phyloP scores from a whole-genome alignment of 345 rosid species.

The Eucalyptus viminalis region DNA sequence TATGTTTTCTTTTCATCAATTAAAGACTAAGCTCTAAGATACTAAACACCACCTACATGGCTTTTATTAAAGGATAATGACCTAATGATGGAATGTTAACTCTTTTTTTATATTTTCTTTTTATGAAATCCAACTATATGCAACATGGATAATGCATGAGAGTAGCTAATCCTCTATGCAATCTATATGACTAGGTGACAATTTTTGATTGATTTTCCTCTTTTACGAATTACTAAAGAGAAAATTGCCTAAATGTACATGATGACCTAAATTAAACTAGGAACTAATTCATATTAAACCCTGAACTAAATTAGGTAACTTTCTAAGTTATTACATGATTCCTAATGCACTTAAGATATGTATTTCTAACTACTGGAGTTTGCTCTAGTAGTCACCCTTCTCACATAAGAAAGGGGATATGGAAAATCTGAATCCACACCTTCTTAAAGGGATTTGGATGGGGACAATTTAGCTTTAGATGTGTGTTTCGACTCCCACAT shows the following conservation, averaged over 20 bases:
- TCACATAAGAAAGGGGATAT: no score
- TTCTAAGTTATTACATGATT: background rate
- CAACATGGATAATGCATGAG: background rate
- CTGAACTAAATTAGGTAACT: background rate
- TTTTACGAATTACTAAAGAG: background rate
- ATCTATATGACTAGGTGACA: background rate
- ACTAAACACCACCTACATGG: no score
- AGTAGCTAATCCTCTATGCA: background rate
- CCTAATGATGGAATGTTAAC: background rate
- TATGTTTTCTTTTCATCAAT: no score
- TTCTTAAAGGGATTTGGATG: no score
- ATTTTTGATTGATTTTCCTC: background rate
- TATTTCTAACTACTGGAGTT: no score
- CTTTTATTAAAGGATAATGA: background rate
- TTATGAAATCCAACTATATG: background rate
- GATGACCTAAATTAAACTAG: background rate
- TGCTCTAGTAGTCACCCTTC: no score
- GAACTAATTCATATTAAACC: background rate
- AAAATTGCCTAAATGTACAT: background rate
- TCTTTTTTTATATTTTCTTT: no score
- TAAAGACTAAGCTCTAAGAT: background rate
- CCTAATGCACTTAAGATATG: background rate
- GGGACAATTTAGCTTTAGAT: no score
- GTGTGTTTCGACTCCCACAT: no score
- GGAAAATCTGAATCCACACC: no score